These are phyloP conservation scores for Microcos paniculata DNA, from an alignment of 345 rosid genomes.

Conservation along the genomic window DNA sequence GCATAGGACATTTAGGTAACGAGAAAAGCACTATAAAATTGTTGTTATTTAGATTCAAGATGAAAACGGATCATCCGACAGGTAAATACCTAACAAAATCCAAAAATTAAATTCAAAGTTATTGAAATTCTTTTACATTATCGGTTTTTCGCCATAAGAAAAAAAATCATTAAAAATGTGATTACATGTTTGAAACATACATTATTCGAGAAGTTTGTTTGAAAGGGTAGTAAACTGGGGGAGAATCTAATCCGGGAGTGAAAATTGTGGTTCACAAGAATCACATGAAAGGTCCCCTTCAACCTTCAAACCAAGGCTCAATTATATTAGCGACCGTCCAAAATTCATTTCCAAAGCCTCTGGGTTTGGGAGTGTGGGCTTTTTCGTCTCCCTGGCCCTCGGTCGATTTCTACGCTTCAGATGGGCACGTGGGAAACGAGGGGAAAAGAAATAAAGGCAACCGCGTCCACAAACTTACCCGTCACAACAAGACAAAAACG, in stretches of 20 bases:
- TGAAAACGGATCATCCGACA: no score
- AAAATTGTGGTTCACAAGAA: background rate
- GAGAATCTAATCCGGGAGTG: background rate
- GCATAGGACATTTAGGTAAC: no score
- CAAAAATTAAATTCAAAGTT: no score
- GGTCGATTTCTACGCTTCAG: background rate
- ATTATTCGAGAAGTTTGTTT: background rate
- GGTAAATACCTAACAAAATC: no score
- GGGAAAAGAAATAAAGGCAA: slow-evolving; percentile 1
- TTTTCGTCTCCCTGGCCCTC: background rate
- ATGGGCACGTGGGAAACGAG: slow-evolving; percentile 38
- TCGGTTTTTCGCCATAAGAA: no score
- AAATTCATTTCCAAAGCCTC: background rate
- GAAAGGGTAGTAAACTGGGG: background rate
- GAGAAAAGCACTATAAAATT: no score
- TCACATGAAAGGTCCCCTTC: background rate
- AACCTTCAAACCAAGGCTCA: no score
- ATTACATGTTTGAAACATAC: background rate
- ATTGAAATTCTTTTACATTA: no score
- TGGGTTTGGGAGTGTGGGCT: background rate
- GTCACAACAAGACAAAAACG: slow-evolving; percentile 19
- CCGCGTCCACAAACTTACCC: background rate
- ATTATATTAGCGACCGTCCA: no score
- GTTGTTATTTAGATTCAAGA: no score
- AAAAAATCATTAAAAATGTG: background rate